Conservation (phyloP, 257 asterid species). For the Linderniella brevidens region DNA sequence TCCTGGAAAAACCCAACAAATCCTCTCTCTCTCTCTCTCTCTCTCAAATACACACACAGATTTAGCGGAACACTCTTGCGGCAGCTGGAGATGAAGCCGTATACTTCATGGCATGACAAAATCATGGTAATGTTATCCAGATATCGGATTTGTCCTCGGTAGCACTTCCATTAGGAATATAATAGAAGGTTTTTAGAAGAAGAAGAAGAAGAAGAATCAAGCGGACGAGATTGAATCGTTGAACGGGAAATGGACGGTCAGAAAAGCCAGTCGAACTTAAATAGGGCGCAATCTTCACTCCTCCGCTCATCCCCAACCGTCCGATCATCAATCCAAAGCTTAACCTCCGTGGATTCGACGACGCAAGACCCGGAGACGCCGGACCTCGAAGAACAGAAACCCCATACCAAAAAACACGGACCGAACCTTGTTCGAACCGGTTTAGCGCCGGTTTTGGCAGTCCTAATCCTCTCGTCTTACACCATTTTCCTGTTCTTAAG, state of each 20-base stretch:
- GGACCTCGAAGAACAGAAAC: slow-evolving; percentile 59
- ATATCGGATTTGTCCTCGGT: too few species aligned
- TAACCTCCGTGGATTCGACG: slow-evolving; percentile 33
- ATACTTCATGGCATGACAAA: too few species aligned
- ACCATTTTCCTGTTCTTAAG: slow-evolving; percentile 21
- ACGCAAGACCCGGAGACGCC: slow-evolving; percentile 16
- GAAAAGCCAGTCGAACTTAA: slow-evolving; percentile 34
- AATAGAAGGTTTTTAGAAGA: too few species aligned
- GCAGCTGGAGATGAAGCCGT: too few species aligned
- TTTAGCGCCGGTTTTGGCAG: slow-evolving; percentile 18
- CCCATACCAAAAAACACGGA: slow-evolving; percentile 20
- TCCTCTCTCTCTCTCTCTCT: too few species aligned
- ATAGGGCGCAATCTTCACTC: slow-evolving; percentile 49
- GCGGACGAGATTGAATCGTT: neutral
- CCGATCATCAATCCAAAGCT: slow-evolving; percentile 43
- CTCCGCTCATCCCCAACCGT: slow-evolving; percentile 53
- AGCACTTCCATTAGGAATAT: too few species aligned
- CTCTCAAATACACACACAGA: too few species aligned
- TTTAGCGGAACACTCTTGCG: too few species aligned
- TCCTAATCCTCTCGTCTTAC: slow-evolving; percentile 18
- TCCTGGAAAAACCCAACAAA: too few species aligned
- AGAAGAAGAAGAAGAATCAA: too few species aligned
- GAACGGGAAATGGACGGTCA: slow-evolving; percentile 41
- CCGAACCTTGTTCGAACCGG: slow-evolving; percentile 8
- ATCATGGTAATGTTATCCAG: too few species aligned